These are phyloP conservation scores for Punctularia strigosozonata DNA, from an alignment of 768 basidiomycete species.

Conservation along the genomic window DNA sequence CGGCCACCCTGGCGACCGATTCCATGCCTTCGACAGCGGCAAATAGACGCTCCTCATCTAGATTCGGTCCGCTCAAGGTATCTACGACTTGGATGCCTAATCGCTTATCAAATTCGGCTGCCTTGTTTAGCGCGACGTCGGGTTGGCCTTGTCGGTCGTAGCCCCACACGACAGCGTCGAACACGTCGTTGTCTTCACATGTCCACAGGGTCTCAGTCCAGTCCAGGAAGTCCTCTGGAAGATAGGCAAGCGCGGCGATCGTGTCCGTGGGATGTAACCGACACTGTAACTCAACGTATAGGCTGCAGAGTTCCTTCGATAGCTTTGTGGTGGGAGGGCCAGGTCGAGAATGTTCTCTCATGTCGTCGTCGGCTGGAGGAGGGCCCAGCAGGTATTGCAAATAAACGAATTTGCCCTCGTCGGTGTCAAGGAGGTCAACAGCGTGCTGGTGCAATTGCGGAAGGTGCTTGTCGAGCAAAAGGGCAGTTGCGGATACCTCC, in stretches of 20 bases:
- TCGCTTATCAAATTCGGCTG: constrained; percentile 43
- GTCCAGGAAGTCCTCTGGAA: constrained; percentile 44
- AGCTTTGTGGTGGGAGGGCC: constrained; percentile 29
- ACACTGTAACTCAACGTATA: constrained; percentile 67
- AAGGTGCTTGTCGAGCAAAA: constrained; percentile 55
- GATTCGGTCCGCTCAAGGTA: constrained; percentile 15
- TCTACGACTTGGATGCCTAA: constrained; percentile 35
- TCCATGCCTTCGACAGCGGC: constrained; percentile 34
- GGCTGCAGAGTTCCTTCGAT: constrained; percentile 36
- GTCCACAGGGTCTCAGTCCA: constrained; percentile 40
- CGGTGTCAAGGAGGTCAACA: constrained; percentile 33
- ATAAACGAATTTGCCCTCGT: constrained; percentile 52
- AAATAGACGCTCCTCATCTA: not conserved
- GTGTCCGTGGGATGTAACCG: constrained; percentile 53
- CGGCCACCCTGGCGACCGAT: constrained; percentile 46
- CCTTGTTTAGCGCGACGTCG: constrained; percentile 52
- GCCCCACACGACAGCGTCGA: constrained; percentile 77
- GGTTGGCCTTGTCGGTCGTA: constrained; percentile 53
- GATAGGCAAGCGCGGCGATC: constrained; percentile 44
- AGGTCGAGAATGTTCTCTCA: constrained; percentile 12
- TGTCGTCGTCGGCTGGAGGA: constrained; percentile 31
- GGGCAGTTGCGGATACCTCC: constrained; percentile 57
- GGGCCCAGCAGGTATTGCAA: constrained; percentile 63
- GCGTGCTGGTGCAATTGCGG: constrained; percentile 59
- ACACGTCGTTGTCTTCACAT: constrained; percentile 58